These are phyloP conservation scores for Aspergillus sergii DNA, from an alignment of 2,329 filamentous ascomycete genomes.

Conservation along the genomic window DNA sequence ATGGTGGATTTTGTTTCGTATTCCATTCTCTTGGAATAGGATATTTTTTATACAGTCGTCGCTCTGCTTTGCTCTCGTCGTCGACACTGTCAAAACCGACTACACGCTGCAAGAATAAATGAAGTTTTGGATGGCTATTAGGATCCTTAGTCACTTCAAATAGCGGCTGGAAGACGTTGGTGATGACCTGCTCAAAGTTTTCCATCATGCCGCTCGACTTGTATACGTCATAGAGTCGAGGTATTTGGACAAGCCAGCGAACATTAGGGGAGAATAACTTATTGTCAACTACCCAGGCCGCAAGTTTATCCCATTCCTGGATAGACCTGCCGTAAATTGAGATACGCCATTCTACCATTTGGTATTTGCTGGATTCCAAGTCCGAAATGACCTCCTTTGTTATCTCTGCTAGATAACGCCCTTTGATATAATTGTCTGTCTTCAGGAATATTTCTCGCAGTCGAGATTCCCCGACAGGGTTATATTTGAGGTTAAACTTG, in stretches of 20 bases:
- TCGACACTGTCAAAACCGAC: constrained; percentile 98
- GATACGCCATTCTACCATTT: constrained; percentile 99
- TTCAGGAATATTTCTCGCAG: constrained; percentile 98
- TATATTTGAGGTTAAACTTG: constrained; percentile 99
- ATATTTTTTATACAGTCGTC: constrained; percentile 93
- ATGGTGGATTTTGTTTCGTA: constrained; percentile 93
- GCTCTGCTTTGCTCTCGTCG: constrained; percentile 95
- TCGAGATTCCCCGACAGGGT: constrained; percentile 92
- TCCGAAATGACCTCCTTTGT: constrained; percentile 97
- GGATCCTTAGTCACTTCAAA: constrained; percentile 94
- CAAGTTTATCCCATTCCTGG: constrained; percentile 96
- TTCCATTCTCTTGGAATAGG: constrained; percentile 87
- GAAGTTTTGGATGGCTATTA: constrained; percentile 83
- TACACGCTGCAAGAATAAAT: constrained; percentile 91
- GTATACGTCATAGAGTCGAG: constrained; percentile 93
- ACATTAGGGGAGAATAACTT: constrained; percentile 98
- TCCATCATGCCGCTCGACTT: constrained; percentile 85
- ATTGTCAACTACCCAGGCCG: constrained; percentile 96
- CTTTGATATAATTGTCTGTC: constrained; percentile 96
- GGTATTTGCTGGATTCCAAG: constrained; percentile 97
- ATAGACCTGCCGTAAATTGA: constrained; percentile 92
- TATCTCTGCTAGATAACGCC: constrained; percentile 93
- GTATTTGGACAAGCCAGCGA: constrained; percentile 94
- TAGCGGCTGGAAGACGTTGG: constrained; percentile 88
- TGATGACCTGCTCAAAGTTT: constrained; percentile 85